Conservation (phyloP, 306 rosid genomes). For the Ceratonia siliqua region DNA sequence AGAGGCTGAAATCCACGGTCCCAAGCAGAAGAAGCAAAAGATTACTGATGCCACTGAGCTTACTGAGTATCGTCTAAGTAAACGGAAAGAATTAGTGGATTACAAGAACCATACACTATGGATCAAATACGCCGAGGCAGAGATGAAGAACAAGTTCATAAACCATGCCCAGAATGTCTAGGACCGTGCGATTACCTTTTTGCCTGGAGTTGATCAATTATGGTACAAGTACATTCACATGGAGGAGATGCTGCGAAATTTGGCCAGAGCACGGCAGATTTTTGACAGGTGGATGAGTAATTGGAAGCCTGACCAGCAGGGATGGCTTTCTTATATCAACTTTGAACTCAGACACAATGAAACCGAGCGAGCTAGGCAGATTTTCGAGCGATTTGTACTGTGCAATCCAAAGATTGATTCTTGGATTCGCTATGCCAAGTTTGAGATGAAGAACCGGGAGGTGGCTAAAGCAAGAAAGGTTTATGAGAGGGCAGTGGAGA, state of each 20-base stretch:
- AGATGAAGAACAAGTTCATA: slow-evolving; percentile 90
- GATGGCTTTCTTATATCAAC: slow-evolving; percentile 83
- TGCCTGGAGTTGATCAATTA: slow-evolving; percentile 82
- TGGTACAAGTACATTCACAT: slow-evolving; percentile 95
- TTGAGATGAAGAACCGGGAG: slow-evolving; percentile 94
- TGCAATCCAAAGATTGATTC: slow-evolving; percentile 78
- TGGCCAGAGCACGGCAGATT: slow-evolving; percentile 82
- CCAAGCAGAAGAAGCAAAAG: slow-evolving; percentile 86
- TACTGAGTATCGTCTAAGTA: slow-evolving; percentile 84
- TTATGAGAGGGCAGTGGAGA: slow-evolving; percentile 76
- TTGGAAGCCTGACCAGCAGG: slow-evolving; percentile 90
- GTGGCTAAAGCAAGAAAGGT: slow-evolving; percentile 57
- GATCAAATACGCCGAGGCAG: slow-evolving; percentile 92
- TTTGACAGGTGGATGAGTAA: slow-evolving; percentile 95
- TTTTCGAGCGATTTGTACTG: slow-evolving; percentile 70
- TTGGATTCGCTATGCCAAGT: slow-evolving; percentile 89
- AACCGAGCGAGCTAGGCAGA: slow-evolving; percentile 75
- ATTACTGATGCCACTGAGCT: slow-evolving; percentile 82
- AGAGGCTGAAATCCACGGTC: slow-evolving; percentile 90
- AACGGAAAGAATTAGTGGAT: slow-evolving; percentile 84
- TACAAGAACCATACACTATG: slow-evolving; percentile 83
- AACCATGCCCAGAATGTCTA: slow-evolving; percentile 89
- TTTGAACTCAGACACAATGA: slow-evolving; percentile 84
- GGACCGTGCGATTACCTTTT: slow-evolving; percentile 80
- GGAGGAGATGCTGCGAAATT: slow-evolving; percentile 86